Evolutionary conservation across 2,329 filamentous ascomycete species (phyloP), one percentile per base, ranked within the genome.

Genomic region (Purpureocillium lavendulum): DNA sequence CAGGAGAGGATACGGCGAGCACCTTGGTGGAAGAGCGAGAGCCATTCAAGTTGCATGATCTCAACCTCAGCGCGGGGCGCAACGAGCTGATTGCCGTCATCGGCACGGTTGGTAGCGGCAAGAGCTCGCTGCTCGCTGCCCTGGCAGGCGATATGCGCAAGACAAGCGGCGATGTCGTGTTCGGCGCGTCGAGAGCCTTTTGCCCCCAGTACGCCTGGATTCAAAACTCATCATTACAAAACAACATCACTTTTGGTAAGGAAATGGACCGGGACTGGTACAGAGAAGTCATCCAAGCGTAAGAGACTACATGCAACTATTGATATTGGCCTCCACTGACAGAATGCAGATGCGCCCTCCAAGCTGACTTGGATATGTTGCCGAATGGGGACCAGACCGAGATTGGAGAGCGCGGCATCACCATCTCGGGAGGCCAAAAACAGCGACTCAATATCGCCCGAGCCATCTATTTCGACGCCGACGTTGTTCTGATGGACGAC

Each of bases 151-250:
- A 97, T 47, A 97, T 97, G 90, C 80, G 88, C 33, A 84, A 82
- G 58, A 94, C 85, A 0, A 66, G 64, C 4, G 88, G 88, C 10
- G 73, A 82, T 30, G 74, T 94, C 6, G 73, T 77, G 0, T 74
- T 92, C 49, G 86, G 89, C 31, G 87, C 87, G 0, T 82, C 80
- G 3, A 73, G 89, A 45, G 87, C 90, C 0, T 96, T 95, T 53
- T 97, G 92, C 49, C 90, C 90, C 0, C 90, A 98, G 57, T 95
- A 95, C 55, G 87, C 92, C 0, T 98, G 92, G 92, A 95, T 98
- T 36, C 90, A 97, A 56, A 97, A 97, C 54, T 74, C 87, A 0
- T 86, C 83, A 1, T 75, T 97, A 4, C 80, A 79, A 45, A 79
- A 95, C 28, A 98, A 98, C 53, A 94, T 98, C 43, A 63, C 87